Conservation (phyloP, 2,329 filamentous ascomycete species). For the Hortaea werneckii region DNA sequence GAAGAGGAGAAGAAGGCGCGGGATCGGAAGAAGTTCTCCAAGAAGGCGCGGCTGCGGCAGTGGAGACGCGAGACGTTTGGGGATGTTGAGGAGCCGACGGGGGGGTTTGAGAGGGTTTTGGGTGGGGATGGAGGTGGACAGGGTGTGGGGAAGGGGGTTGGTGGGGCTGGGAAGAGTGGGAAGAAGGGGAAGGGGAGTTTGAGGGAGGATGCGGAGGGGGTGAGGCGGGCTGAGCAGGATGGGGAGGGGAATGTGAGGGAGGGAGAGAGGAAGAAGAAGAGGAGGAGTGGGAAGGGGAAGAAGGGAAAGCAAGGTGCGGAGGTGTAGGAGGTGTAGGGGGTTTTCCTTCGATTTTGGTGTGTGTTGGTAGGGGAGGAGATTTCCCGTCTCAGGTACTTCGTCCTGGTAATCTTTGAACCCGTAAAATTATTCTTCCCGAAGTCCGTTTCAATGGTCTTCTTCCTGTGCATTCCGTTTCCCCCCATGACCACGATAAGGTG, state of each 20-base stretch:
- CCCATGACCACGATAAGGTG: too few relatives aligned
- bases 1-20: slow-evolving; percentile 80
- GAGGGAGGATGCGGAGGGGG: neutral
- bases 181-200: slow-evolving; percentile 5
- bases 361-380: too few relatives aligned
- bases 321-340: too few relatives aligned
- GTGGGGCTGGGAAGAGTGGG: slow-evolving; percentile 33
- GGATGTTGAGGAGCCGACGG: slow-evolving; percentile 40
- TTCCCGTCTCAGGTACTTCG: too few relatives aligned
- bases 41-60: slow-evolving; percentile 81
- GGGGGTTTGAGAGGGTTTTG: slow-evolving; percentile 29
- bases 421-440: too few relatives aligned
- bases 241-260: neutral
- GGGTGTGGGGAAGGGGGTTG: slow-evolving; percentile 19
- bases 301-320: slow-evolving; percentile 18
- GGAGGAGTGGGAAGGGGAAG: slow-evolving; percentile 28
- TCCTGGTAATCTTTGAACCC: too few relatives aligned
- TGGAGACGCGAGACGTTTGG: slow-evolving; percentile 68
- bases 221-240: neutral
- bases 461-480: too few relatives aligned
- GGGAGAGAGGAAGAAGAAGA: slow-evolving; percentile 8
- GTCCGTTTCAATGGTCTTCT: too few relatives aligned
- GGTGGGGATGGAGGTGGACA: slow-evolving; percentile 14
- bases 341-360: too few relatives aligned
- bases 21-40: slow-evolving; percentile 79